Evolutionary conservation across 352 stramenopile species (phyloP), one percentile per base, ranked within the genome.

Genomic region (Hyphochytrium catenoides): DNA sequence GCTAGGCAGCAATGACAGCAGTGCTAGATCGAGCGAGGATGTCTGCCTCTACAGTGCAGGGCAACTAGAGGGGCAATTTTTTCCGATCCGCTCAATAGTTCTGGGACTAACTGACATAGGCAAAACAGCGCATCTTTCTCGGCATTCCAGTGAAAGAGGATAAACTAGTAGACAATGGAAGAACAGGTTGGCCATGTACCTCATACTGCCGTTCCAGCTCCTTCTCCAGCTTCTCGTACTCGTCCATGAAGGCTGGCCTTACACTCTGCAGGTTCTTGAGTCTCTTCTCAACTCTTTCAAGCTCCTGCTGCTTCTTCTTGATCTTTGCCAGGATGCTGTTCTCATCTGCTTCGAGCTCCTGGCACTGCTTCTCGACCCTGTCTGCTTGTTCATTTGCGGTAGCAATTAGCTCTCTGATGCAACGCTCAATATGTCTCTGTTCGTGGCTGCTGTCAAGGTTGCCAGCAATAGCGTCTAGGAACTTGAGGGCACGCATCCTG

Each of bases 161-260:
- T 36, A 28, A 18, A 36, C n/a, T 18, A 14, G 12, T 36, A 36
- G 12, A 14, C n/a, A 12, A 28, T 22, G 12, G 11, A 12, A 12
- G 12, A 12, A 12, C 11, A 21, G n/a, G 12, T 31, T 12, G 12
- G 14, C 6, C 16, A 52, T 54, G 18, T 21, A 81, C 61, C 19
- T 85, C 75, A 44, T 96, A 95, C 51, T 95, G 78, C 3, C 76
- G 65, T 55, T 93, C 69, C 25, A 96, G 64, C 38, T 97, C 87
- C 28, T 81, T 73, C 57, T 96, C 84, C 12, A 97, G 65, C 56
- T 91, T 88, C 41, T 97, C 85, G 39, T 95, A 93, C 53, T 97
- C 87, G 54, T 96, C 85, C 74, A 94, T 94, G 45, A 95, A 96
- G 22, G 83, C 70, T 24, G 85, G 84, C 2, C 82, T 59, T 39